Base-by-base conservation (phyloP, 2,329 filamentous ascomycete genomes). In the Anisogramma anomala region DNA sequence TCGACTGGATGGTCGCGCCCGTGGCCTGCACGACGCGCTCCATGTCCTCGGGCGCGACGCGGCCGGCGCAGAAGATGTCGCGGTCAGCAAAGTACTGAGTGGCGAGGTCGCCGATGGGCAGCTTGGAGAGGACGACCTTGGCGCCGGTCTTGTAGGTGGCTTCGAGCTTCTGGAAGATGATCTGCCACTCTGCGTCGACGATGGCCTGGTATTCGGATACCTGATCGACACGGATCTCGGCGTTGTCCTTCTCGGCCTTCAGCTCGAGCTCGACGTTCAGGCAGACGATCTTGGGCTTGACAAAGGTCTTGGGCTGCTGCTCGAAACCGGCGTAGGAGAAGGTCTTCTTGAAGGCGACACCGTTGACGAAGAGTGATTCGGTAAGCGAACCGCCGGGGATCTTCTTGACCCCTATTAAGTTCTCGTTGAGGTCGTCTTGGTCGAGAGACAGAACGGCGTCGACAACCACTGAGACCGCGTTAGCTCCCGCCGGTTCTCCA, bases 141-240 rank as follows among this genome's bases (percentile, higher is more conserved):
- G 91, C 91, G 41, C 91, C 91, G 5, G 89, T 95, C 65, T 89
- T 80, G 73, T 89, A 77, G 40, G 94, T 68, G 36, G 89, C 85
- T 68, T 98, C 91, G 61, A 98, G 84, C 74, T 98, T 98, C 72
- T 95, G 89, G 77, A 82, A 96, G 63, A 98, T 98, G 59, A 98
- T 98, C 65, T 95, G 87, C 91, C 91, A 98, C 66, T 98, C 91
- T 22, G 91, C 91, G 58, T 98, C 91, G 59, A 98, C 91, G 53
- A 98, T 95, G 49, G 91, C 91, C 68, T 98, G 91, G 69, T 98
- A 98, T 67, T 98, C 91, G 15, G 89, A 94, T 39, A 98, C 91
- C 64, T 96, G 88, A 66, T 96, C 91, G 44, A 98, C 88, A 45
- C 91, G 82, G 49, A 98, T 87, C 69, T 98, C 91, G 45, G 91